A percentile compares a stretch with the other conserved stretches of the same genome.
Conservation (phyloP, 768 basidiomycete species). For the Suillus decipiens region DNA sequence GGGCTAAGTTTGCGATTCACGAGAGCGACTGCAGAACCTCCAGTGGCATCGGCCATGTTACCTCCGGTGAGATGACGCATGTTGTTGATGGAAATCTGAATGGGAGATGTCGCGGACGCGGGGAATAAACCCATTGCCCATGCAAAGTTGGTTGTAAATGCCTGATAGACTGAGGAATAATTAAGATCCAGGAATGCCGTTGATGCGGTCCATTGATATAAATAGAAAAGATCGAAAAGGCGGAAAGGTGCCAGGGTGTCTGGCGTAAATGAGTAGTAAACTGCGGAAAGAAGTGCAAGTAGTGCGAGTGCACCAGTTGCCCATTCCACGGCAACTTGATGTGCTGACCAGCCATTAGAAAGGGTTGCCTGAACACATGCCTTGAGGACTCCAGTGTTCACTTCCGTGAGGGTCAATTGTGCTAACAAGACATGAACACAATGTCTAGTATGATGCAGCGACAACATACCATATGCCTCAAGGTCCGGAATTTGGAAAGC, state of each 20-base stretch:
- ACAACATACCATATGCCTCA: conserved; percentile 52
- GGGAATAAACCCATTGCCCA: conserved; percentile 84
- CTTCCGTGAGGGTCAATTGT: conserved; percentile 71
- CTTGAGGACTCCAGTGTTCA: conserved; percentile 68
- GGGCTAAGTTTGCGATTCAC: conserved; percentile 84
- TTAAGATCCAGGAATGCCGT: conserved; percentile 82
- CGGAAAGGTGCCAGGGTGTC: conserved; percentile 69
- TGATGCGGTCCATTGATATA: conserved; percentile 84
- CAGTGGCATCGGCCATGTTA: conserved; percentile 57
- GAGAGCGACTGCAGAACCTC: conserved; percentile 65
- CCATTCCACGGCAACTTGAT: conserved; percentile 78
- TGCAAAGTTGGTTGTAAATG: conserved; percentile 83
- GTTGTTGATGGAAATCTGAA: conserved; percentile 77
- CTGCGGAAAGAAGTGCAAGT: conserved; percentile 54
- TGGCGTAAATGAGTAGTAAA: conserved; percentile 57
- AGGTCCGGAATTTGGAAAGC: conserved; percentile 90
- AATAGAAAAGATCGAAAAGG: conserved; percentile 76
- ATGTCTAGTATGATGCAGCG: not conserved
- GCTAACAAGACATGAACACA: conserved; percentile 47
- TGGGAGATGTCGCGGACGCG: conserved; percentile 48
- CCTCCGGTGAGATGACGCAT: conserved; percentile 88
- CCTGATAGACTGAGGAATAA: conserved; percentile 81
- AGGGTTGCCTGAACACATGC: conserved; percentile 92
- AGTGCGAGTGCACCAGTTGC: conserved; percentile 66
- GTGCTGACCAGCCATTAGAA: conserved; percentile 86